Conservation (phyloP, 331 rosid species). For the Quercus phellos region DNA sequence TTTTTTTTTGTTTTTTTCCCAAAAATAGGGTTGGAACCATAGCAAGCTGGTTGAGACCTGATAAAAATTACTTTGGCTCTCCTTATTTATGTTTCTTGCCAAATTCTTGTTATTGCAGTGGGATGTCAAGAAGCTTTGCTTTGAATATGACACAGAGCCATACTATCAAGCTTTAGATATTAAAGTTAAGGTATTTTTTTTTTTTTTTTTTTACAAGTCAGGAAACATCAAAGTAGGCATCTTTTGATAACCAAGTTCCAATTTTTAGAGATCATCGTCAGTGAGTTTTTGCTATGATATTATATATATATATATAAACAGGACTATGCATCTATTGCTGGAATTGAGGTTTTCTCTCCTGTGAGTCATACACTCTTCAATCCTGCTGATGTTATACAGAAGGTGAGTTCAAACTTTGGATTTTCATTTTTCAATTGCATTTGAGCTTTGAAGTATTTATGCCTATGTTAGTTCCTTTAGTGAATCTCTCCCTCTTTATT, state of each 20-base stretch:
- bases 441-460: too few relatives aligned
- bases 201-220: neutral
- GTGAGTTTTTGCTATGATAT: neutral
- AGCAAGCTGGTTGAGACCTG: too few relatives aligned
- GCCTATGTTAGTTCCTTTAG: neutral
- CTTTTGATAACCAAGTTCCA: neutral
- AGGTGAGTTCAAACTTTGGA: slow-evolving; percentile 41
- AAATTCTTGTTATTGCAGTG: slow-evolving; percentile 40
- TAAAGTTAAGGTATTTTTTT: slow-evolving; percentile 56
- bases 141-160: slow-evolving; percentile 88
- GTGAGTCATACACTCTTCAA: slow-evolving; percentile 85
- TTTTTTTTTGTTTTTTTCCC: too few relatives aligned
- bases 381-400: slow-evolving; percentile 63
- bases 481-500: neutral
- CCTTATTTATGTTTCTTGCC: slow-evolving; percentile 2
- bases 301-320: slow-evolving; percentile 4
- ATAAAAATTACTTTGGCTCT: too few relatives aligned
- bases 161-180: slow-evolving; percentile 72
- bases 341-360: slow-evolving; percentile 80
- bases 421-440: neutral
- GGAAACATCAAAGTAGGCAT: neutral
- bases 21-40: too few relatives aligned
- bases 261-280: neutral
- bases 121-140: slow-evolving; percentile 68
- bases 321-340: slow-evolving; percentile 56